These are phyloP conservation scores for Kandelia obovata DNA, from an alignment of 345 rosid genomes.

Conservation along the genomic window DNA sequence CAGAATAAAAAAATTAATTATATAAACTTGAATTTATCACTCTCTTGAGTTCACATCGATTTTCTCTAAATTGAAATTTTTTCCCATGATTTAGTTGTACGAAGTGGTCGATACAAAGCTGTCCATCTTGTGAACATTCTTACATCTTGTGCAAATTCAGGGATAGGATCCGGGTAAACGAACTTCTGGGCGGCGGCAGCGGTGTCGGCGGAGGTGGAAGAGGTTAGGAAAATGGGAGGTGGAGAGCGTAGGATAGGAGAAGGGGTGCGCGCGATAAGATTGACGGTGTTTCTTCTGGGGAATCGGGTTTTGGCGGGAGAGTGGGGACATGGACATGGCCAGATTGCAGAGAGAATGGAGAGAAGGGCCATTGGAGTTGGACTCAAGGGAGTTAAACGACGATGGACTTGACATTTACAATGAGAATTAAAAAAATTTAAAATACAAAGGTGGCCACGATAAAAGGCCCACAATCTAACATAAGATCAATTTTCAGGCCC, in stretches of 20 bases:
- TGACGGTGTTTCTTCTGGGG: background rate
- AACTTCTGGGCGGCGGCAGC: conserved; percentile 25
- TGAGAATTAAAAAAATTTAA: too few relatives aligned
- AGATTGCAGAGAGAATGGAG: background rate
- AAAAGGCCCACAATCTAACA: background rate
- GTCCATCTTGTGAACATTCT: background rate
- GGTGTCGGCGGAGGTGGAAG: conserved; percentile 6
- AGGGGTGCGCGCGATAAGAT: conserved; percentile 14
- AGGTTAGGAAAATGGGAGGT: conserved; percentile 2
- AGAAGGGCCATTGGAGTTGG: background rate
- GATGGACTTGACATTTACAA: too few relatives aligned
- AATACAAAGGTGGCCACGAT: too few relatives aligned
- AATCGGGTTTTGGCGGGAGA: conserved; percentile 38
- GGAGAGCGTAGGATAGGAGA: conserved; percentile 12
- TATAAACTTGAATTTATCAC: too few relatives aligned
- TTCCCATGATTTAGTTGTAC: too few relatives aligned
- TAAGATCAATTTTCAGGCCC: background rate
- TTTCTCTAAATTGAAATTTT: too few relatives aligned
- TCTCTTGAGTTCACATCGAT: too few relatives aligned
- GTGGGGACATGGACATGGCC: background rate
- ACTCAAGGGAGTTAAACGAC: background rate
- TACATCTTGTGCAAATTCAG: conserved; percentile 40
- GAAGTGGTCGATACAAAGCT: background rate
- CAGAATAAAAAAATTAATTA: too few relatives aligned
- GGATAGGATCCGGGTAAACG: conserved; percentile 43